Conservation (phyloP, 345 rosid species). For the Arabis alpina region DNA sequence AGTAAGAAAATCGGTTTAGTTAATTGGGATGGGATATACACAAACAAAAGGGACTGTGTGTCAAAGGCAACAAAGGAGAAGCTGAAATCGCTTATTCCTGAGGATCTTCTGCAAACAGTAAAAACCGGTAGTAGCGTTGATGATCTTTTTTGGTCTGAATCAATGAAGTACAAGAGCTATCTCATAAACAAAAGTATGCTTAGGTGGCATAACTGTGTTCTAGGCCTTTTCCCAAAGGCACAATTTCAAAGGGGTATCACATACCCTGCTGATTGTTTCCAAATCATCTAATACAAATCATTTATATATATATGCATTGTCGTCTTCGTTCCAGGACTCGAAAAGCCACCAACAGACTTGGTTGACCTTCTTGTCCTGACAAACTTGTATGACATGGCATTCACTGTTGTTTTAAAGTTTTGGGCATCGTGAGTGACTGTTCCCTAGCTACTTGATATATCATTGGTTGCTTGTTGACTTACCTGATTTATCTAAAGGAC, state of each 20-base stretch:
- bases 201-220: slow-evolving; percentile 21
- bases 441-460: slow-evolving; percentile 25
- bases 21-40: too few species aligned
- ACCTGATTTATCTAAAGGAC: slow-evolving; percentile 2
- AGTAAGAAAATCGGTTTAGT: too few species aligned
- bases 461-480: slow-evolving; percentile 24
- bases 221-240: slow-evolving; percentile 13
- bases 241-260: slow-evolving; percentile 17
- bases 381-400: slow-evolving; percentile 83
- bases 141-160: too few species aligned
- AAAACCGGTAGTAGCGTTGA: too few species aligned
- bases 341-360: slow-evolving; percentile 66
- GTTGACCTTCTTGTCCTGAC: slow-evolving; percentile 75
- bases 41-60: too few species aligned
- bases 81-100: too few species aligned
- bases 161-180: too few species aligned
- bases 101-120: too few species aligned
- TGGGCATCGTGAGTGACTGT: slow-evolving; percentile 49
- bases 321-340: slow-evolving; percentile 50
- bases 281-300: slow-evolving; percentile 11
- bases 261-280: slow-evolving; percentile 14
- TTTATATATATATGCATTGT: slow-evolving; percentile 25
- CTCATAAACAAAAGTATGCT: neutral
- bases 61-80: too few species aligned
- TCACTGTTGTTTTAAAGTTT: slow-evolving; percentile 75